phyloP scores from a whole-genome alignment of 495 filamentous ascomycete genomes.

The Chlorociboria aeruginascens region DNA sequence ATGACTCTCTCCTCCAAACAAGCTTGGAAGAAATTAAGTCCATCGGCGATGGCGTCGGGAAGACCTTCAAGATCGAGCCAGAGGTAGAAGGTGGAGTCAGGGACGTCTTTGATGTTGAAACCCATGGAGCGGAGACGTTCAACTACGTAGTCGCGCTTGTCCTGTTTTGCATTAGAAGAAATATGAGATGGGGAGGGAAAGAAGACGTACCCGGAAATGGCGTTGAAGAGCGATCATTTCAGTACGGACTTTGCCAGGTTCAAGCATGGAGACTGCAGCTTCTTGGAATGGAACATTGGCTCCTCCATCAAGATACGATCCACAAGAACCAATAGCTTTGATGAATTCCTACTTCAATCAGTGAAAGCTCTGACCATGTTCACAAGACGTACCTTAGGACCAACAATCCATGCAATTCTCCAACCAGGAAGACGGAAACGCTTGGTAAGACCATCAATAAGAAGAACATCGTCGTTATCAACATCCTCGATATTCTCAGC shows the following conservation, averaged over 20 bases:
- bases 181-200: neutral
- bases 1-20: slow-evolving; percentile 88
- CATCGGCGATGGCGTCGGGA: slow-evolving; percentile 71
- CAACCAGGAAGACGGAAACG: slow-evolving; percentile 92
- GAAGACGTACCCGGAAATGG: slow-evolving; percentile 51
- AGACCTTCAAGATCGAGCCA: slow-evolving; percentile 60
- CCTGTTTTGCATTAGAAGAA: slow-evolving; percentile 18
- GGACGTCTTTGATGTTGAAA: slow-evolving; percentile 65
- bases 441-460: slow-evolving; percentile 95
- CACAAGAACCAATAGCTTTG: slow-evolving; percentile 83
- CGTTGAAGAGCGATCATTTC: slow-evolving; percentile 84
- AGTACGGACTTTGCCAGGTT: slow-evolving; percentile 61
- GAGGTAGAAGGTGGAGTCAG: slow-evolving; percentile 89
- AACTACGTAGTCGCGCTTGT: slow-evolving; percentile 85
- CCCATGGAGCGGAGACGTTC: slow-evolving; percentile 67
- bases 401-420: slow-evolving; percentile 93
- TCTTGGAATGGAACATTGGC: slow-evolving; percentile 94
- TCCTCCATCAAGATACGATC: slow-evolving; percentile 91
- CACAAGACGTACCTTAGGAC: slow-evolving; percentile 48
- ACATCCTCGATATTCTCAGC: slow-evolving; percentile 74
- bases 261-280: slow-evolving; percentile 83
- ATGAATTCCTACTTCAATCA: slow-evolving; percentile 55
- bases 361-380: neutral
- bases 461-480: slow-evolving; percentile 61
- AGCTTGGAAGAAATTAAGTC: slow-evolving; percentile 92